These are phyloP conservation scores for Syzygium malaccense DNA, from an alignment of 441 rosid genomes.

Conservation along the genomic window DNA sequence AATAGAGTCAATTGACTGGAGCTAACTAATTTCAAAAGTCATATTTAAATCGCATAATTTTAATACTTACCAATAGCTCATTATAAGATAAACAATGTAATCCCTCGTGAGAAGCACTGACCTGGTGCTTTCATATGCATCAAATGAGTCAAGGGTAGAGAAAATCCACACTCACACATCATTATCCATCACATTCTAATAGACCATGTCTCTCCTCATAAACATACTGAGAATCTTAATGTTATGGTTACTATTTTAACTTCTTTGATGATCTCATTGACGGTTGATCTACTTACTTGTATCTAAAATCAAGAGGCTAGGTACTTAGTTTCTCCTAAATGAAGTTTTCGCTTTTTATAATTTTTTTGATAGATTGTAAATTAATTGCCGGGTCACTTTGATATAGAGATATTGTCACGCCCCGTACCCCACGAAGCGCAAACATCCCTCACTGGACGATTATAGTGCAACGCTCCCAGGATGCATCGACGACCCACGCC, in stretches of 20 bases:
- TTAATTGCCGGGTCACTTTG: not conserved
- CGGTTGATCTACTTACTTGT: not conserved
- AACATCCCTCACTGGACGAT: too few relatives aligned
- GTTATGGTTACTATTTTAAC: not conserved
- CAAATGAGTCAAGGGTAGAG: not conserved
- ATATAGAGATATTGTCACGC: too few relatives aligned
- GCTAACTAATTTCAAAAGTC: not conserved
- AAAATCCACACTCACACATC: not conserved
- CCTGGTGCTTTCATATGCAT: not conserved
- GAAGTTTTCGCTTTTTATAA: not conserved
- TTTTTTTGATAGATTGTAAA: too few relatives aligned
- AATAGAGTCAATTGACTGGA: not conserved
- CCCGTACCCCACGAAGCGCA: too few relatives aligned
- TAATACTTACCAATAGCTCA: not conserved
- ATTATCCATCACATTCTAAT: not conserved
- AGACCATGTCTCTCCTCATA: not conserved
- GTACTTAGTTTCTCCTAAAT: not conserved
- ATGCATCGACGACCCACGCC: too few relatives aligned
- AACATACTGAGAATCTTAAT: not conserved
- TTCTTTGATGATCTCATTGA: not conserved
- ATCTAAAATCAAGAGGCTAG: not conserved
- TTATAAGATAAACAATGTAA: not conserved
- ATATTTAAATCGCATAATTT: not conserved
- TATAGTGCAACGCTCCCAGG: too few relatives aligned
- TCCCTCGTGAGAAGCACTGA: not conserved